Base-by-base conservation (phyloP, 2,329 filamentous ascomycete genomes). In the Trichoderma hamatum region DNA sequence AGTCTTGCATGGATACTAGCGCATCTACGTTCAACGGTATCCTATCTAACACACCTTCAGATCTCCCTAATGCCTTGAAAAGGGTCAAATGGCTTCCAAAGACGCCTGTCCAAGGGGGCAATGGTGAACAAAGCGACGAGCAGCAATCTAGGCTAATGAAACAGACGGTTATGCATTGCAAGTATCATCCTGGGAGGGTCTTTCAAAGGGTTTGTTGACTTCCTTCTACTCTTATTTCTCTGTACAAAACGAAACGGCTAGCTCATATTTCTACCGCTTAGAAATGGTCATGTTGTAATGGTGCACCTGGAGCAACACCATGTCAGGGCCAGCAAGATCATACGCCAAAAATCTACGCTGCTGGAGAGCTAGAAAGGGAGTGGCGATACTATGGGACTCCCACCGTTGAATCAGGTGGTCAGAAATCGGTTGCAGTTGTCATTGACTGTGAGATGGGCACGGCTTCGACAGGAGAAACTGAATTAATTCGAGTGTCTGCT, bases 361-460 rank as follows among this genome's bases (percentile, higher is more conserved):
- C 46, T 11, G 71, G 70, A n/a, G 77, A 78, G 62, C 70, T 80
- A 16, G 73, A 74, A 55, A 70, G 49, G 13, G 74, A 75, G 46
- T 78, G 76, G 77, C 54, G 28, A 16, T 75, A 74, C 67, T 69
- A 74, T 36, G 28, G 65, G 21, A 78, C 76, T 0, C 73, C 74
- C 21, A 21, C 34, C 1, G 30, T 36, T 13, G 49, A 54, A 7
- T 13, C 60, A 2, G 46, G 43, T 43, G 51, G 3, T 28, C 39
- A 7, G 54, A 70, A 62, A 16, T 70, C 71, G 19, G 69, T 49
- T 55, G 78, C 74, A 2, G 80, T 88, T 3, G 84, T 82, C 0
- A 76, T 88, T 3, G 85, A 87, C 70, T 88, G 86, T 71, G 85
- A 88, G 71, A 87, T 88, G 84, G 85, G 85, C 19, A 80, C 78